These are phyloP conservation scores for Aaosphaeria arxii DNA, from an alignment of 2,329 filamentous ascomycete genomes.

Conservation along the genomic window DNA sequence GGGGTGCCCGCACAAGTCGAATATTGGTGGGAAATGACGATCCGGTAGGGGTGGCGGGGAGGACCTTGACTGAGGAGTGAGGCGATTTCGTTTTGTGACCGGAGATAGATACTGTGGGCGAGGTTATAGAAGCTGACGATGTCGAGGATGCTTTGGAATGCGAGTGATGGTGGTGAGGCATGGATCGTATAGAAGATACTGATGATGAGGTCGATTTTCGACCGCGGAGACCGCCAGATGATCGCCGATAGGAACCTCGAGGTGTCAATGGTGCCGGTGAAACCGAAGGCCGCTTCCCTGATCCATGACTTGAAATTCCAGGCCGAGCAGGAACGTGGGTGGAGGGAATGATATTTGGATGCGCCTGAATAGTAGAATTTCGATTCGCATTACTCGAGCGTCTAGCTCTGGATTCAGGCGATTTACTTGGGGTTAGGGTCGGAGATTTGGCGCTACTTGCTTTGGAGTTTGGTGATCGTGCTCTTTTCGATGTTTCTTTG, in stretches of 20 bases:
- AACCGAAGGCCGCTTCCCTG: slow-evolving; percentile 64
- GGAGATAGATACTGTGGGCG: slow-evolving; percentile 44
- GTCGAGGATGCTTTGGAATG: slow-evolving; percentile 95
- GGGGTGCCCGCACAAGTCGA: slow-evolving; percentile 68
- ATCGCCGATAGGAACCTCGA: slow-evolving; percentile 77
- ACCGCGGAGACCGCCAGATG: slow-evolving; percentile 79
- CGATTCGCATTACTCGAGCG: slow-evolving; percentile 35
- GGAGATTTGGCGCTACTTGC: slow-evolving; percentile 32
- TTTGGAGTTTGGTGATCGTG: slow-evolving; percentile 33
- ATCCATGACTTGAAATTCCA: slow-evolving; percentile 43
- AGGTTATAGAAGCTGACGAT: slow-evolving; percentile 67
- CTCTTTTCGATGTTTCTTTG: slow-evolving; percentile 54
- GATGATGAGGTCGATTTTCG: slow-evolving; percentile 96
- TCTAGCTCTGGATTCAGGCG: slow-evolving; percentile 25
- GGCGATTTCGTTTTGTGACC: slow-evolving; percentile 68
- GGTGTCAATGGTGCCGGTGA: slow-evolving; percentile 88
- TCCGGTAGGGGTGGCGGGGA: slow-evolving; percentile 78
- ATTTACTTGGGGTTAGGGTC: slow-evolving; percentile 23
- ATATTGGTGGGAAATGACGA: slow-evolving; percentile 80
- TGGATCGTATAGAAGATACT: slow-evolving; percentile 86
- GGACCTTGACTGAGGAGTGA: slow-evolving; percentile 86
- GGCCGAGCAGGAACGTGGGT: slow-evolving; percentile 41
- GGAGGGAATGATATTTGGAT: slow-evolving; percentile 37
- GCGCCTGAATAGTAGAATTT: slow-evolving; percentile 30
- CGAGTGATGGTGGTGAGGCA: slow-evolving; percentile 70